Evolutionary conservation across 805 yeast species (phyloP).

Genomic region (Nakazawaea molendinolei): DNA sequence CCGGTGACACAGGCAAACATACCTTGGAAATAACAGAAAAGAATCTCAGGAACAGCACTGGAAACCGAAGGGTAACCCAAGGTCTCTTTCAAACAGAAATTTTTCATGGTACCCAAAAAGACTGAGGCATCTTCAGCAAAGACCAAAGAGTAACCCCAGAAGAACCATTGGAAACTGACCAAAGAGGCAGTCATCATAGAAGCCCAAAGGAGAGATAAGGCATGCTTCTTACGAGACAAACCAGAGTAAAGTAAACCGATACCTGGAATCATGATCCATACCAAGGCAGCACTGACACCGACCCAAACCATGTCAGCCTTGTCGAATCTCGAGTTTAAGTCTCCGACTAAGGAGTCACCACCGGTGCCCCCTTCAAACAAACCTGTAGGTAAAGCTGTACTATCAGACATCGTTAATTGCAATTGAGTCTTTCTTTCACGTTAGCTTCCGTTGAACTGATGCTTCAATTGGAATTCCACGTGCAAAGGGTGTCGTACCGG

Average conservation of each 20-base stretch:
- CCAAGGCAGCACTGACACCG: constrained; percentile 69
- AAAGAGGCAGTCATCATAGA: constrained; percentile 83
- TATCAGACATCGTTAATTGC: background rate
- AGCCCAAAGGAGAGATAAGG: constrained; percentile 91
- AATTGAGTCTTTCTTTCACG: background rate
- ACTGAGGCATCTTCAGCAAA: constrained; percentile 48
- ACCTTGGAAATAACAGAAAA: constrained; percentile 89
- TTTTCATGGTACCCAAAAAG: constrained; percentile 75
- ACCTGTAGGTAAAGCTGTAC: constrained; percentile 24
- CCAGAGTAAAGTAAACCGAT: constrained; percentile 92
- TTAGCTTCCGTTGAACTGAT: no score
- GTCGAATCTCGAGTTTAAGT: constrained; percentile 66
- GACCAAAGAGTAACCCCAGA: constrained; percentile 93
- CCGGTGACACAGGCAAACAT: constrained; percentile 96
- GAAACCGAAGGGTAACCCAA: constrained; percentile 74
- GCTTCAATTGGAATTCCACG: no score
- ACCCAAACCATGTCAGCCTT: constrained; percentile 83
- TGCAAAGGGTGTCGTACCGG: no score
- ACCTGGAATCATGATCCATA: constrained; percentile 97
- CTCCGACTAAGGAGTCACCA: constrained; percentile 68
- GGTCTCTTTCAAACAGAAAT: constrained; percentile 75
- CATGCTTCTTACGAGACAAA: constrained; percentile 89
- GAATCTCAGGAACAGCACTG: constrained; percentile 76
- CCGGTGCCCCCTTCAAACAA: constrained; percentile 65
- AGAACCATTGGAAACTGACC: constrained; percentile 92